phyloP scores from a whole-genome alignment of 2,329 filamentous ascomycete species.

The Dactylonectria macrodidyma region DNA sequence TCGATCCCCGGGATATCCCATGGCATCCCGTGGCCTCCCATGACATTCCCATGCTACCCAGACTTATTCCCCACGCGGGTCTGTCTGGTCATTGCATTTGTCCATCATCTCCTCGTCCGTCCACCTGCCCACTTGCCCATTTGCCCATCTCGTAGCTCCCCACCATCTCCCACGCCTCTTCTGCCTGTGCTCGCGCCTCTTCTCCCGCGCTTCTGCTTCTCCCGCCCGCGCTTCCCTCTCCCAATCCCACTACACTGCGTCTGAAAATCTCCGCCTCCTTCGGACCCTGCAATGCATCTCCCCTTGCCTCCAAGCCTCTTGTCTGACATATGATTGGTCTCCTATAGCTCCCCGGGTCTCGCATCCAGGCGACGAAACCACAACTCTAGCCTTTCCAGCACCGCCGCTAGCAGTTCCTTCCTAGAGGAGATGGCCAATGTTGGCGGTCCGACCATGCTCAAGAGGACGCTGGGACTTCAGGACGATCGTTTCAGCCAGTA shows the following conservation, averaged over 20 bases:
- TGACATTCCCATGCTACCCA: slow-evolving; percentile 20
- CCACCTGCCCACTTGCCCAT: slow-evolving; percentile 11
- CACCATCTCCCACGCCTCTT: slow-evolving; percentile 25
- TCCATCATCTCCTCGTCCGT: slow-evolving; percentile 12
- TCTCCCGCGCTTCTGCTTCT: slow-evolving; percentile 35
- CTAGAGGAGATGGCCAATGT: slow-evolving; percentile 81
- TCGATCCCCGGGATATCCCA: slow-evolving; percentile 21
- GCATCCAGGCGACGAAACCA: slow-evolving; percentile 66
- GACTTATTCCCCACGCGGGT: slow-evolving; percentile 29
- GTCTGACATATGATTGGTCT: slow-evolving; percentile 66
- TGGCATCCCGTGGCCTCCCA: slow-evolving; percentile 21
- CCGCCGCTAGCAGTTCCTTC: slow-evolving; percentile 73
- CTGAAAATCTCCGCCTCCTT: slow-evolving; percentile 41
- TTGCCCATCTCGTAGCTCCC: slow-evolving; percentile 19
- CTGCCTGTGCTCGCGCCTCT: slow-evolving; percentile 38
- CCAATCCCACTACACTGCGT: slow-evolving; percentile 27
- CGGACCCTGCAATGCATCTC: slow-evolving; percentile 31
- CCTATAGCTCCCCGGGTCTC: slow-evolving; percentile 69
- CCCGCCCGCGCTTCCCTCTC: slow-evolving; percentile 25
- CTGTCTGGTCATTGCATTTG: slow-evolving; percentile 24
- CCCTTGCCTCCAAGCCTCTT: slow-evolving; percentile 44
- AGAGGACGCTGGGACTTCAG: slow-evolving; percentile 82
- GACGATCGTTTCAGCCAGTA: slow-evolving; percentile 86
- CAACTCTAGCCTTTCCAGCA: slow-evolving; percentile 73
- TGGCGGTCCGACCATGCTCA: slow-evolving; percentile 75